These are phyloP conservation scores for Saprolegnia diclina DNA, from an alignment of 352 stramenopile species.

Conservation along the genomic window DNA sequence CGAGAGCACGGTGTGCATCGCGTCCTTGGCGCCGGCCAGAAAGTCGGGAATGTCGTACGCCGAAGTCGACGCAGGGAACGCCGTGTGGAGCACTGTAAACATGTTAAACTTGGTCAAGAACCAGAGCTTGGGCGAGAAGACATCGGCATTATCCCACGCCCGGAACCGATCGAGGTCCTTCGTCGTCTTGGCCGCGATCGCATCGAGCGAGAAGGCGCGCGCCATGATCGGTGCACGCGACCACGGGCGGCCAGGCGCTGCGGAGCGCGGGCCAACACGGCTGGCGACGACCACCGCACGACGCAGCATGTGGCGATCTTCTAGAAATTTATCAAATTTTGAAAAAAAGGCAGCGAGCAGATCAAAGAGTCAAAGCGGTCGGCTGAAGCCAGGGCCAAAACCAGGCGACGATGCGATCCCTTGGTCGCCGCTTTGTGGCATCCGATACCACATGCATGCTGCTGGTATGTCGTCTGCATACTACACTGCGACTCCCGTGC, in stretches of 20 bases:
- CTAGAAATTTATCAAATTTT: background rate
- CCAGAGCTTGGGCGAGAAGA: slow-evolving; percentile 19
- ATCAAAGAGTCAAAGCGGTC: too few species aligned
- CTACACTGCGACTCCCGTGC: too few species aligned
- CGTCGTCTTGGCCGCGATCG: background rate
- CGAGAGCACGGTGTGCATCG: slow-evolving; percentile 7
- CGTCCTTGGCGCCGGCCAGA: slow-evolving; percentile 13
- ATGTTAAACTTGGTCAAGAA: slow-evolving; percentile 18
- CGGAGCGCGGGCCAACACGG: too few species aligned
- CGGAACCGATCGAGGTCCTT: slow-evolving; percentile 7
- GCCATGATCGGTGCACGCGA: background rate
- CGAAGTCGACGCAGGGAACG: background rate
- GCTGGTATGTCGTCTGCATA: too few species aligned
- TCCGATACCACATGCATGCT: too few species aligned
- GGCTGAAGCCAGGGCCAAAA: too few species aligned
- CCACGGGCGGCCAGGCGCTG: background rate
- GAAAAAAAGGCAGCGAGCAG: background rate
- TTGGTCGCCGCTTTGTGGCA: too few species aligned
- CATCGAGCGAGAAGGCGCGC: slow-evolving; percentile 4
- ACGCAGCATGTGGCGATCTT: slow-evolving; percentile 9
- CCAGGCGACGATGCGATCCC: too few species aligned
- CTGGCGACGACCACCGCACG: background rate
- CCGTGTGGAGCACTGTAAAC: slow-evolving; percentile 19
- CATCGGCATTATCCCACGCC: slow-evolving; percentile 5
- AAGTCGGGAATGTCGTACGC: slow-evolving; percentile 23